Evolutionary conservation across 139 green algal species (phyloP), one percentile per base, ranked within the genome.

Genomic region (Chlamydomonas sphaeroides): DNA sequence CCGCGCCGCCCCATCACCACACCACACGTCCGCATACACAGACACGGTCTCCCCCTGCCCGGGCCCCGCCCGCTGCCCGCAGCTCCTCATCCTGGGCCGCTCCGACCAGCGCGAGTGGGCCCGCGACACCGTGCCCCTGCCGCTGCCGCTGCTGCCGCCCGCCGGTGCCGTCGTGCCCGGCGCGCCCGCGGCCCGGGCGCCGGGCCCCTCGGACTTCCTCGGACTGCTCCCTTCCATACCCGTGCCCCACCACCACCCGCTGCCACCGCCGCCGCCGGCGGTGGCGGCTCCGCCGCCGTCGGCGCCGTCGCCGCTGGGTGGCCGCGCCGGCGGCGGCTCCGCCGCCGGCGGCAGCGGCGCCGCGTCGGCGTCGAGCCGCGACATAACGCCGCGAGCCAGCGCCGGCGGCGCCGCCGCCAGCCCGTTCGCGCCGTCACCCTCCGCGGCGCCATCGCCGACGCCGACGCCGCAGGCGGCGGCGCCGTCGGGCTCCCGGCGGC

Each of bases 171-270:
- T 53, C 10, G 45, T 14, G 11, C 45, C 45, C 11, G 45, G 45
- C 45, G 10, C 45, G 45, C 11, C 28, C 72, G 33, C 56, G 41
- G 0, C 41, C 74, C 1, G 59, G 39, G n/a, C 30, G 59, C 57
- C 36, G 30, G 51, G 74, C 51, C 14, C 74, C 59, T 0, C 38
- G 39, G 26, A 89, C 39, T 91, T 85, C 42, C n/a, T 67, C 49
- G 71, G 71, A 33, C 69, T 90, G 18, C 78, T 89, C 53, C 89
- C 89, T 3, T 89, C 86, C 5, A 42, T 81, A 30, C 59, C 74
- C 8, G 30, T 83, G 62, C 62, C 76, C 39, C 76, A 74, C 33
- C 63, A 73, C 61, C 62, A 51, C 26, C 35, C 33, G 32, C 45
- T n/a, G 17, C 79, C 36, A 36, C 84, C 5, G 56, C 33, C 30